A percentile compares a stretch with the other conserved stretches of the same genome.
phyloP scores from a whole-genome alignment of 2,329 filamentous ascomycete species.

The Hortaea werneckii region DNA sequence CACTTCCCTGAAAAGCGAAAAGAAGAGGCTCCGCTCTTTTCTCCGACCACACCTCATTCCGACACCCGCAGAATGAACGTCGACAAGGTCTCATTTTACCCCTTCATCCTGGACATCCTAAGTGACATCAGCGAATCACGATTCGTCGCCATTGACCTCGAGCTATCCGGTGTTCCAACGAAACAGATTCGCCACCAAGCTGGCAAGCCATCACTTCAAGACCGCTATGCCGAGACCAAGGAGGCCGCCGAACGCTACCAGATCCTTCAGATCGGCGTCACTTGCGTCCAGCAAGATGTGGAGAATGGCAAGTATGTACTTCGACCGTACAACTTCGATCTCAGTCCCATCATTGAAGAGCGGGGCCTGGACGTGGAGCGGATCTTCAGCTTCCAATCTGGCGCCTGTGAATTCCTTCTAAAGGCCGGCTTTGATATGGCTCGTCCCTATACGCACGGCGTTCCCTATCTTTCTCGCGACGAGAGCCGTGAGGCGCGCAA shows the following conservation, averaged over 20 bases:
- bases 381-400: constrained; percentile 49
- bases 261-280: constrained; percentile 57
- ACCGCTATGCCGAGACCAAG: constrained; percentile 52
- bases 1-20: constrained; percentile 7
- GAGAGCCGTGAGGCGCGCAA: constrained; percentile 44
- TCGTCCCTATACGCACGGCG: constrained; percentile 44
- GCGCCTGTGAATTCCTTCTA: constrained; percentile 52
- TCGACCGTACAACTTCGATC: constrained; percentile 54
- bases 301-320: constrained; percentile 47
- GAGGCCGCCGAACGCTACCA: constrained; percentile 52
- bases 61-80: constrained; percentile 44
- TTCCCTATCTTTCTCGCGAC: constrained; percentile 52
- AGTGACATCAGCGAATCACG: constrained; percentile 47
- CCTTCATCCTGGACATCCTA: constrained; percentile 46
- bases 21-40: too few relatives aligned
- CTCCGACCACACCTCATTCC: too few relatives aligned
- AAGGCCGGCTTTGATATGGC: constrained; percentile 50
- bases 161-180: constrained; percentile 53
- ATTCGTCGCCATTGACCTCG: constrained; percentile 56
- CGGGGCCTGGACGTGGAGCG: constrained; percentile 48
- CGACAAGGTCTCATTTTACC: constrained; percentile 38
- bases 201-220: constrained; percentile 44
- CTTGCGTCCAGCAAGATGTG: constrained; percentile 49
- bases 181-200: constrained; percentile 28
- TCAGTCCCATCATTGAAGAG: constrained; percentile 46